Evolutionary conservation across 306 rosid species (phyloP).

Genomic region (Quercus berberidifolia): DNA sequence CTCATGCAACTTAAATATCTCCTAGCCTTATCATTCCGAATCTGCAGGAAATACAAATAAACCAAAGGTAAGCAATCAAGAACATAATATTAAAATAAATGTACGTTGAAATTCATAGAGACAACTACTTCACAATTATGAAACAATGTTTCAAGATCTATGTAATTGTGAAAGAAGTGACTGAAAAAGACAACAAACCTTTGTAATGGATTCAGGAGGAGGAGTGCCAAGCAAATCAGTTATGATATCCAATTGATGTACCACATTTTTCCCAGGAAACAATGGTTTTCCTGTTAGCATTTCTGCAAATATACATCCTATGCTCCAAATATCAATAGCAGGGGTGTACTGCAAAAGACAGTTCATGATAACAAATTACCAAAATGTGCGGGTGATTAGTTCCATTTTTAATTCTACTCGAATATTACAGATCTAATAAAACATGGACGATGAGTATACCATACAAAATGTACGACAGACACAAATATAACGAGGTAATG

Average conservation of each 20-base stretch:
- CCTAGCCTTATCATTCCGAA: constrained; percentile 65
- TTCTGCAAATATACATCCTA: constrained; percentile 74
- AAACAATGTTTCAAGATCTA: neutral
- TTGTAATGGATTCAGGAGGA: constrained; percentile 41
- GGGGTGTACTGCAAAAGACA: constrained; percentile 58
- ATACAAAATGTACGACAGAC: too few relatives aligned
- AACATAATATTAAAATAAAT: neutral
- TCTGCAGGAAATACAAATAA: constrained; percentile 32
- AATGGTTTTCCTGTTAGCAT: constrained; percentile 56
- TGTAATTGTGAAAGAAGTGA: neutral
- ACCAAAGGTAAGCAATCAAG: neutral
- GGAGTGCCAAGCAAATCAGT: constrained; percentile 70
- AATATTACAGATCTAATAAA: neutral
- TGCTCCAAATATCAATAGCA: constrained; percentile 71
- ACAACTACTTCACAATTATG: neutral
- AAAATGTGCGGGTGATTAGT: neutral
- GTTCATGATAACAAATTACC: neutral
- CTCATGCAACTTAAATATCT: constrained; percentile 51
- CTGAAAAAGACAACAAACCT: constrained; percentile 34
- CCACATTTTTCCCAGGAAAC: constrained; percentile 66
- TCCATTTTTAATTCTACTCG: neutral
- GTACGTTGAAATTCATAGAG: neutral
- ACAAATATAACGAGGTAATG: too few relatives aligned
- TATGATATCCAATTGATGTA: constrained; percentile 61
- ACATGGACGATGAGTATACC: neutral